A percentile compares a stretch with the other conserved stretches of the same genome.
Conservation (phyloP, 2,329 filamentous ascomycete genomes). For the Pseudogymnoascus sp. region DNA sequence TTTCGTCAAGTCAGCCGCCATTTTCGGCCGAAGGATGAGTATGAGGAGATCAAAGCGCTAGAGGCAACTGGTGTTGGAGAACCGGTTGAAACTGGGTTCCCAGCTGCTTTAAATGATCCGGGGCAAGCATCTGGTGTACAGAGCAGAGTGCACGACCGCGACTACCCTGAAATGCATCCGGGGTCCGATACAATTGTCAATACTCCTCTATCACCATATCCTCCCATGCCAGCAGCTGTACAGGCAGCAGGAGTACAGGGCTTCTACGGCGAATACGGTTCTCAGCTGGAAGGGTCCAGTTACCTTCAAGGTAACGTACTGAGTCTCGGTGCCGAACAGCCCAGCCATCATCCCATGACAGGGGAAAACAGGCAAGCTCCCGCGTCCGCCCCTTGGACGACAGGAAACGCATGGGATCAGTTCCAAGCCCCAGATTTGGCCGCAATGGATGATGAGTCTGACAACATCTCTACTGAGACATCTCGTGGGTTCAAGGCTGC, state of each 20-base stretch:
- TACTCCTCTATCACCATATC: neutral
- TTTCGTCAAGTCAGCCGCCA: conserved; percentile 23
- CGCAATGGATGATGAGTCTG: neutral
- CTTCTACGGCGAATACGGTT: neutral
- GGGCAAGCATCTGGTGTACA: neutral
- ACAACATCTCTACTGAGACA: neutral
- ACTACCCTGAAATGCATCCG: neutral
- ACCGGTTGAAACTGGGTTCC: neutral
- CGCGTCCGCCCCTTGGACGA: neutral
- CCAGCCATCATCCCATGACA: neutral
- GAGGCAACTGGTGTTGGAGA: neutral
- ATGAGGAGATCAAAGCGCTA: neutral
- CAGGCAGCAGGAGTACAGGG: neutral
- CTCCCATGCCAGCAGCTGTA: neutral
- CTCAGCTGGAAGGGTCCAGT: neutral
- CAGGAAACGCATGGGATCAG: conserved; percentile 1
- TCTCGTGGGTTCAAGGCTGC: neutral
- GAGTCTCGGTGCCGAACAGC: neutral
- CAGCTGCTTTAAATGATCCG: neutral
- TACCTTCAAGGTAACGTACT: neutral
- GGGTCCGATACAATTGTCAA: neutral
- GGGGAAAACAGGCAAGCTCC: neutral
- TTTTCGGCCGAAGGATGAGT: neutral
- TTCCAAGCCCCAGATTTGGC: neutral
- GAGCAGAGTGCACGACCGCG: neutral